These are phyloP conservation scores for Gossypium lobatum DNA, from an alignment of 441 rosid genomes.

Conservation along the genomic window DNA sequence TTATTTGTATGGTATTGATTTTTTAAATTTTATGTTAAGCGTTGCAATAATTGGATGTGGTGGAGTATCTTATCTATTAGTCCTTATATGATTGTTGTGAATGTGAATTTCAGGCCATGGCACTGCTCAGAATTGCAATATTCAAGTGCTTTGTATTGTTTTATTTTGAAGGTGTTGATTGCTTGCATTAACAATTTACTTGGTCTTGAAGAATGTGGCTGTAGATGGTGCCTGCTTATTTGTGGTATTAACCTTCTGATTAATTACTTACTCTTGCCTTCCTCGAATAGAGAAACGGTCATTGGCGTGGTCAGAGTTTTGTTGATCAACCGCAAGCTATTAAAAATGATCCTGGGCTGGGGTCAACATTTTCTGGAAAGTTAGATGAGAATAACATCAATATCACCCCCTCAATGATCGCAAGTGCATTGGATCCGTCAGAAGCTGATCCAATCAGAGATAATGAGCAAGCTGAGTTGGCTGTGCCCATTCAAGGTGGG, in stretches of 20 bases:
- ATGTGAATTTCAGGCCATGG: neutral
- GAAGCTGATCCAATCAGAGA: slow-evolving; percentile 55
- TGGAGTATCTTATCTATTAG: neutral
- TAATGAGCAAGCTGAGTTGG: slow-evolving; percentile 47
- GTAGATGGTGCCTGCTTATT: neutral
- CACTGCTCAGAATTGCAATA: neutral
- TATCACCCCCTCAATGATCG: slow-evolving; percentile 32
- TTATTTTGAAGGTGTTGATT: neutral
- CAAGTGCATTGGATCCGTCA: slow-evolving; percentile 39
- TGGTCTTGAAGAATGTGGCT: neutral
- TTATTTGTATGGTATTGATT: neutral
- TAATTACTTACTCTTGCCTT: slow-evolving; percentile 11
- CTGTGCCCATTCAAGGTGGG: slow-evolving; percentile 25
- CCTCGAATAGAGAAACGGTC: slow-evolving; percentile 78
- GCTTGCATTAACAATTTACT: neutral
- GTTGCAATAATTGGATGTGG: neutral
- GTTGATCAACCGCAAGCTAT: slow-evolving; percentile 51
- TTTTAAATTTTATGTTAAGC: neutral
- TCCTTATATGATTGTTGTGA: neutral
- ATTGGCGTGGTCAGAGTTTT: slow-evolving; percentile 78
- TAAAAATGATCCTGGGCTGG: slow-evolving; percentile 66
- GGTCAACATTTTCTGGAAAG: slow-evolving; percentile 51
- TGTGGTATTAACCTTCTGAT: neutral
- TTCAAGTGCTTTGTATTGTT: neutral
- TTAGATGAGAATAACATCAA: slow-evolving; percentile 52